Percentiles rank a stretch among this genome's conserved stretches.
Conservation (phyloP, 306 rosid genomes). For the Citrullus colocynthis region DNA sequence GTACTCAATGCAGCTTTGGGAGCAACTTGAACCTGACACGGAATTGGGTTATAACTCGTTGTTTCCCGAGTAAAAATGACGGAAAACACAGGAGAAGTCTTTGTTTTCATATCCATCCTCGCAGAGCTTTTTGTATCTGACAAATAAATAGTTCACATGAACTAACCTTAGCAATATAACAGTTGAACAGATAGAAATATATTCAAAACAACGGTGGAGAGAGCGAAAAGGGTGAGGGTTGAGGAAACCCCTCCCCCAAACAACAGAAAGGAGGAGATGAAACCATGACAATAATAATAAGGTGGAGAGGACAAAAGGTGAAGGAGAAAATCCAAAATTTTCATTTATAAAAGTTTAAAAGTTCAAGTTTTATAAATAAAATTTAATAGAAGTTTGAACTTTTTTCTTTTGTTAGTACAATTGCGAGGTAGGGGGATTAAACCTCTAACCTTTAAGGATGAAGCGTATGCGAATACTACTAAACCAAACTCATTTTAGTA, state of each 20-base stretch:
- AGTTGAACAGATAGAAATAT: background rate
- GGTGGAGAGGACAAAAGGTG: background rate
- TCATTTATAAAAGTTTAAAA: background rate
- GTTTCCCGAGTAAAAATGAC: constrained; percentile 51
- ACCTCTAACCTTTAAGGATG: no score
- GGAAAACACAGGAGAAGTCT: constrained; percentile 79
- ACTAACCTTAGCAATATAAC: background rate
- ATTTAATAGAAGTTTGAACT: no score
- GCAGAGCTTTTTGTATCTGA: constrained; percentile 58
- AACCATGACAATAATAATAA: no score
- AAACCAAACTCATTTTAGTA: no score
- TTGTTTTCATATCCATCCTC: constrained; percentile 40
- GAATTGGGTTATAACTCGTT: constrained; percentile 22
- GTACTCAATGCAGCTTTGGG: background rate
- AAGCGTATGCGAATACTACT: no score
- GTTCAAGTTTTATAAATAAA: background rate
- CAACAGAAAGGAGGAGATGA: no score
- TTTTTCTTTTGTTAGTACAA: no score
- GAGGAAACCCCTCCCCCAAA: no score
- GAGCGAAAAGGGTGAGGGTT: no score
- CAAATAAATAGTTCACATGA: background rate
- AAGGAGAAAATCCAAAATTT: background rate
- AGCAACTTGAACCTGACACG: background rate
- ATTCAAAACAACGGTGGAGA: no score
- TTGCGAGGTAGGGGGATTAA: no score